Evolutionary conservation across 495 filamentous ascomycete genomes (phyloP).

Genomic region (Penicillium cinerascens): DNA sequence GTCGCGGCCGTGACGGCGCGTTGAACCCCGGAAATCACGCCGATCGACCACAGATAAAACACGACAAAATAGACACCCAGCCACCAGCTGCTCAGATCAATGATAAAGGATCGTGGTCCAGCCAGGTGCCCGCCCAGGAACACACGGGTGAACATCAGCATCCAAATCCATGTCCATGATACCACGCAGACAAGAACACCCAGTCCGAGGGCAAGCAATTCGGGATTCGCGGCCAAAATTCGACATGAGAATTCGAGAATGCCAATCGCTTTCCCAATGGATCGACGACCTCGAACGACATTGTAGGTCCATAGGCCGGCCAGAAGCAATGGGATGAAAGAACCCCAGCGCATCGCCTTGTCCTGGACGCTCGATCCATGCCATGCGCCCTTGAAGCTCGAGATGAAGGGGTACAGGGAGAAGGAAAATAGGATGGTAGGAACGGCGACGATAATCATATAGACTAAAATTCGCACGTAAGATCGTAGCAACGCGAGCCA

Average conservation of each 20-base stretch:
- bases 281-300: slow-evolving; percentile 72
- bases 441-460: slow-evolving; percentile 74
- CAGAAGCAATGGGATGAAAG: slow-evolving; percentile 69
- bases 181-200: slow-evolving; percentile 71
- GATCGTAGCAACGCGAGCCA: slow-evolving; percentile 88
- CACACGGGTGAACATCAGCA: slow-evolving; percentile 92
- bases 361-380: slow-evolving; percentile 76
- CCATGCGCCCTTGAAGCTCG: slow-evolving; percentile 74
- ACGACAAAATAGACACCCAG: slow-evolving; percentile 84
- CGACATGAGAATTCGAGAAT: slow-evolving; percentile 89
- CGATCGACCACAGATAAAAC: slow-evolving; percentile 92
- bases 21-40: slow-evolving; percentile 80
- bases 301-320: slow-evolving; percentile 78
- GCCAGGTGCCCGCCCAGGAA: slow-evolving; percentile 83
- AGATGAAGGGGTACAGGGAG: slow-evolving; percentile 84
- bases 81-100: slow-evolving; percentile 87
- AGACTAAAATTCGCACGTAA: slow-evolving; percentile 77
- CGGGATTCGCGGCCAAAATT: slow-evolving; percentile 81
- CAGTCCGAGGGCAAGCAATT: slow-evolving; percentile 78
- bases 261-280: slow-evolving; percentile 72
- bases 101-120: slow-evolving; percentile 62
- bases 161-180: slow-evolving; percentile 91
- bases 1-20: slow-evolving; percentile 90
- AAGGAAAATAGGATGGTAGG: slow-evolving; percentile 83
- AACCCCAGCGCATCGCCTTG: slow-evolving; percentile 82